Percentiles rank a stretch among this genome's conserved stretches.
These are phyloP conservation scores for Mortierella sp. DNA, from an alignment of 371 early-diverging fungal genomes.

Conservation along the genomic window DNA sequence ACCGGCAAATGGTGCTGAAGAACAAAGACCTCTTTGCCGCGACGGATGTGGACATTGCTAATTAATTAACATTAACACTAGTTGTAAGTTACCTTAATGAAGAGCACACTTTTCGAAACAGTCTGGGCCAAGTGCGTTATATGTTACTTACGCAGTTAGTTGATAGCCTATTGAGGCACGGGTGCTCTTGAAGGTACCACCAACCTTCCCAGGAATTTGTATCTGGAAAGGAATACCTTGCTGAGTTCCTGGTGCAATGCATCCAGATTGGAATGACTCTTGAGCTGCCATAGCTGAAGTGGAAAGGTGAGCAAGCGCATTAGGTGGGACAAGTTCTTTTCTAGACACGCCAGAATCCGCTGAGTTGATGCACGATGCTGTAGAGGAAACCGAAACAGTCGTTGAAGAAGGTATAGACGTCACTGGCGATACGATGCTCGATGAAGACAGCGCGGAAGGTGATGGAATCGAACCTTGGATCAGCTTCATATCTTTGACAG, in stretches of 20 bases:
- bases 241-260: slow-evolving; percentile 23
- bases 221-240: slow-evolving; percentile 46
- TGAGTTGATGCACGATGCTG: not conserved
- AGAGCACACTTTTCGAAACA: too few species aligned
- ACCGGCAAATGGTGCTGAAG: slow-evolving; percentile 32
- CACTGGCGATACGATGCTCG: not conserved
- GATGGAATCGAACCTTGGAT: slow-evolving; percentile 5
- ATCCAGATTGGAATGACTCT: slow-evolving; percentile 20
- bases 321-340: not conserved
- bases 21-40: slow-evolving; percentile 35
- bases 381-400: not conserved
- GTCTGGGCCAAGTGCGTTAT: not conserved
- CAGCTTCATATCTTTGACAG: slow-evolving; percentile 30
- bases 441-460: not conserved
- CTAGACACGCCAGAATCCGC: not conserved
- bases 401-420: not conserved
- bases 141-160: slow-evolving; percentile 34
- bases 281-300: not conserved
- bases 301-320: not conserved
- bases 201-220: slow-evolving; percentile 40
- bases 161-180: slow-evolving; percentile 41
- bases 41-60: slow-evolving; percentile 41
- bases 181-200: slow-evolving; percentile 32
- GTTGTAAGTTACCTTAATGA: too few species aligned
- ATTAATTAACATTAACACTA: too few species aligned